Percentiles rank a stretch among this genome's conserved stretches.
phyloP scores from a whole-genome alignment of 169 alveolate genomes.

The Plasmodium gaboni region DNA sequence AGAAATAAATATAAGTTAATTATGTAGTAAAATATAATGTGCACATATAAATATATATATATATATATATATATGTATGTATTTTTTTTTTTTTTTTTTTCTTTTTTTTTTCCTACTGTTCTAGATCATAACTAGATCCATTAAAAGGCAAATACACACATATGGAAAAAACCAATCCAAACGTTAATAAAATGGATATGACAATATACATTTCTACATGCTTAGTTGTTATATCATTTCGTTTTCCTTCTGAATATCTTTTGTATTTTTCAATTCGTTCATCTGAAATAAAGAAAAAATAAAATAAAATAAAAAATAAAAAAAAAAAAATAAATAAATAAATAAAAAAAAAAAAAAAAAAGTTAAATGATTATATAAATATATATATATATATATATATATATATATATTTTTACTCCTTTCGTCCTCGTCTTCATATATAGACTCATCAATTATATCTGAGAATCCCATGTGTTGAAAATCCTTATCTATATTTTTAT shows the following conservation, averaged over 20 bases:
- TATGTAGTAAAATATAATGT: too few relatives aligned
- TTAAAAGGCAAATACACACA: slow-evolving; percentile 47
- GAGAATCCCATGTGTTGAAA: slow-evolving; percentile 25
- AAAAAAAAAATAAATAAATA: background rate
- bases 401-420: slow-evolving; percentile 12
- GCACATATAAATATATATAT: background rate
- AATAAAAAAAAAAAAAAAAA: background rate
- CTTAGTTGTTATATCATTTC: slow-evolving; percentile 20
- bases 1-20: background rate
- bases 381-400: background rate
- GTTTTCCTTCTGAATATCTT: slow-evolving; percentile 62
- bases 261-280: slow-evolving; percentile 45
- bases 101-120: slow-evolving; percentile 1
- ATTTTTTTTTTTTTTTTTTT: background rate
- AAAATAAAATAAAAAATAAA: background rate
- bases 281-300: slow-evolving; percentile 11
- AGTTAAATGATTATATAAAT: background rate
- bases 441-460: slow-evolving; percentile 33
- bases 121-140: background rate
- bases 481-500: slow-evolving; percentile 15
- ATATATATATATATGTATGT: background rate
- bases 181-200: slow-evolving; percentile 18
- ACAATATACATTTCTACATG: slow-evolving; percentile 36
- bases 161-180: slow-evolving; percentile 23
- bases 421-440: slow-evolving; percentile 49